Evolutionary conservation across 176 grass and related monocot species (phyloP).

Genomic region (Rhynchospora tenuis): DNA sequence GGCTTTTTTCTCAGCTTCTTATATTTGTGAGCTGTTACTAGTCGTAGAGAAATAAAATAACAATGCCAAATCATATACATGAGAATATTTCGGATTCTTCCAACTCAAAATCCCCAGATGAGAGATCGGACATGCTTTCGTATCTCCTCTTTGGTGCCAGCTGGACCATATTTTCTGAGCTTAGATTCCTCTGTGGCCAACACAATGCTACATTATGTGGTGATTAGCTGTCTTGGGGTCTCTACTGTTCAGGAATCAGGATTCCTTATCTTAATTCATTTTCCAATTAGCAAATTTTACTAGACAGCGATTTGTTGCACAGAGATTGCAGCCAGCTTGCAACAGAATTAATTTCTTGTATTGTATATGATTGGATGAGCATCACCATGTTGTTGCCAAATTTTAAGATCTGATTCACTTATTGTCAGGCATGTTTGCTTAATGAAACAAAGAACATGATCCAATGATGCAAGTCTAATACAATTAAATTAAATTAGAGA

Average conservation of each 20-base stretch:
- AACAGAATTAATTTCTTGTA: neutral
- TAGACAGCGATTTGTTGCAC: neutral
- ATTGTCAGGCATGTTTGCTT: neutral
- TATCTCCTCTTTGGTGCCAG: neutral
- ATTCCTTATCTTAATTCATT: neutral
- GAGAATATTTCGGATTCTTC: constrained; percentile 9
- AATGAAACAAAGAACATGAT: neutral
- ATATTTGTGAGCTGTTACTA: constrained; percentile 16
- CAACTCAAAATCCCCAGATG: neutral
- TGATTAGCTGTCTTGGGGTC: neutral
- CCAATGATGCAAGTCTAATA: constrained; percentile 16
- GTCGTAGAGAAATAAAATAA: constrained; percentile 5
- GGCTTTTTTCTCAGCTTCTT: neutral
- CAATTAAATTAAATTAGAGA: neutral
- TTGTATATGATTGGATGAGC: constrained; percentile 1
- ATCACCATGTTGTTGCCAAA: constrained; percentile 12
- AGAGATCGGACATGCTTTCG: neutral
- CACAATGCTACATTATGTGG: neutral
- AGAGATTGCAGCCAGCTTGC: neutral
- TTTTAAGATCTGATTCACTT: constrained; percentile 18
- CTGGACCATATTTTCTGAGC: neutral
- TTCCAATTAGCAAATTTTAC: neutral
- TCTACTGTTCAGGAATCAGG: neutral
- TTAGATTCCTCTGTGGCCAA: neutral
- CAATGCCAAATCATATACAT: neutral